These are phyloP conservation scores for Dactylellina haptotyla DNA, from an alignment of 2,329 filamentous ascomycete genomes.

Conservation along the genomic window DNA sequence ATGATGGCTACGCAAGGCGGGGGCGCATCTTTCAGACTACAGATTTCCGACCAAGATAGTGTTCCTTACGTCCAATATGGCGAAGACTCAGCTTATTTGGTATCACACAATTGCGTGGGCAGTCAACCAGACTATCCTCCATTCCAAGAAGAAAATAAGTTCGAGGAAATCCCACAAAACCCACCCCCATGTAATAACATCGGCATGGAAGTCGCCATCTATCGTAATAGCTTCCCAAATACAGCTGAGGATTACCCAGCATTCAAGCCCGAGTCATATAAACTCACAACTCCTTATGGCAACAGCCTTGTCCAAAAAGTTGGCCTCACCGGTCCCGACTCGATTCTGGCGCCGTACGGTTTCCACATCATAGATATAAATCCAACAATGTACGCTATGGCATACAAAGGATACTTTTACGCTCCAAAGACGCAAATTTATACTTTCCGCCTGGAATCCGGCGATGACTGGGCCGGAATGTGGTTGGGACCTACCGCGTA, in stretches of 20 bases:
- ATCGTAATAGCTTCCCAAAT: constrained; percentile 5
- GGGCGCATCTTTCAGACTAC: not conserved
- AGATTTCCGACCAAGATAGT: not conserved
- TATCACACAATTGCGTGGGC: not conserved
- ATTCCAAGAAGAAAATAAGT: not conserved
- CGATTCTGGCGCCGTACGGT: not conserved
- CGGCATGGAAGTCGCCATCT: constrained; percentile 12
- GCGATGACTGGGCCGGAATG: constrained; percentile 14
- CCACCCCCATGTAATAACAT: constrained; percentile 7
- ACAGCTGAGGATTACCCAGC: not conserved
- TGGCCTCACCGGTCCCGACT: constrained; percentile 4
- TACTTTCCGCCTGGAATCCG: not conserved
- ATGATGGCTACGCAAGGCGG: constrained; percentile 10
- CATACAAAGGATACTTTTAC: constrained; percentile 17
- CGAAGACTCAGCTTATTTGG: not conserved
- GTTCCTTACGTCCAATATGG: not conserved
- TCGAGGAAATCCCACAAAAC: not conserved
- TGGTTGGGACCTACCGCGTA: constrained; percentile 3
- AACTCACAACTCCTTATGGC: not conserved
- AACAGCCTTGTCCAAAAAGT: not conserved
- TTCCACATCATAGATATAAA: not conserved
- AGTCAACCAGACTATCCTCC: not conserved
- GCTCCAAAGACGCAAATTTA: constrained; percentile 12
- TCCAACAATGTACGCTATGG: not conserved
- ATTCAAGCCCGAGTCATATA: constrained; percentile 7